Evolutionary conservation across 768 basidiomycete genomes (phyloP).

Genomic region (Lentinula guzmanii): DNA sequence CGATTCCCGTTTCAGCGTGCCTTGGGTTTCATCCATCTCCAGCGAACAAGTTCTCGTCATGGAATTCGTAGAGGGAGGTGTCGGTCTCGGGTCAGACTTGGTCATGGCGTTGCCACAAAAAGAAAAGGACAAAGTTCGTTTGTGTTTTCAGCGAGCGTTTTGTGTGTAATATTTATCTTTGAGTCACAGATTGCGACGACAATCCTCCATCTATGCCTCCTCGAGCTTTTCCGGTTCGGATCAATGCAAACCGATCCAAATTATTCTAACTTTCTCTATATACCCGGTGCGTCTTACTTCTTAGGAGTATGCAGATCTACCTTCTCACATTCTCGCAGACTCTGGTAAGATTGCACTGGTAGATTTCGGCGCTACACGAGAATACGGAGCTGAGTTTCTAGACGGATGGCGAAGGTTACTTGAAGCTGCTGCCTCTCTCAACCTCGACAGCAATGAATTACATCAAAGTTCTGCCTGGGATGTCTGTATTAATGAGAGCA

Average conservation of each 20-base stretch:
- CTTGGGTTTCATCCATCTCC: constrained; percentile 80
- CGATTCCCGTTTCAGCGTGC: constrained; percentile 73
- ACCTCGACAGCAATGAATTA: constrained; percentile 44
- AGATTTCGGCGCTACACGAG: constrained; percentile 93
- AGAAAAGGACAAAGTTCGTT: constrained; percentile 66
- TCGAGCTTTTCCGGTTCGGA: constrained; percentile 86
- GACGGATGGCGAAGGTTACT: constrained; percentile 84
- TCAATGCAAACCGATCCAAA: constrained; percentile 99
- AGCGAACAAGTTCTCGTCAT: constrained; percentile 85
- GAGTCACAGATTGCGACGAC: constrained; percentile 67
- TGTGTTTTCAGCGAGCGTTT: not conserved
- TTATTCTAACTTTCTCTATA: constrained; percentile 97
- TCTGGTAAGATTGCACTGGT: constrained; percentile 68
- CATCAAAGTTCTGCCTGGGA: constrained; percentile 19
- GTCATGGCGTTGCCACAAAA: constrained; percentile 50
- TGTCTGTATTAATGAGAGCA: constrained; percentile 66
- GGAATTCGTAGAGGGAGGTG: constrained; percentile 69
- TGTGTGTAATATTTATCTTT: not conserved
- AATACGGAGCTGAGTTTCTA: constrained; percentile 82
- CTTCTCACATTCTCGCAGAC: not conserved
- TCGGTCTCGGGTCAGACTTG: constrained; percentile 67
- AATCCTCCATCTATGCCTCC: constrained; percentile 81
- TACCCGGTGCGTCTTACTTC: constrained; percentile 24
- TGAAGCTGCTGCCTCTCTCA: constrained; percentile 48
- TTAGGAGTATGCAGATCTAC: not conserved